Evolutionary conservation across 441 rosid species (phyloP), one percentile per base, ranked within the genome.

Genomic region (Raphanus hybrid): DNA sequence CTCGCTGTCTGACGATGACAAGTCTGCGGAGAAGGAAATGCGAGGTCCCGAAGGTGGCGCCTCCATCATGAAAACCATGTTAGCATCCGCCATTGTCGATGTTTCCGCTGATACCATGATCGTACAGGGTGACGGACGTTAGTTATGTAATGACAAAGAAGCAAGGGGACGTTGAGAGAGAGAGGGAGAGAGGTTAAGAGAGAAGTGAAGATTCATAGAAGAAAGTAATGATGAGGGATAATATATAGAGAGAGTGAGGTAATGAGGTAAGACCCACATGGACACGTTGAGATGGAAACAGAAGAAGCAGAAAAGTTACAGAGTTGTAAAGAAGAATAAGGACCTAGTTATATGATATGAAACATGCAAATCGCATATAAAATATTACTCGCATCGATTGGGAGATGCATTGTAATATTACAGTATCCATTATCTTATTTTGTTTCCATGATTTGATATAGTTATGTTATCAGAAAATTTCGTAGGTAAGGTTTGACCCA

Each of bases 21-120:
- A 41, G 63, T 78, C 98, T 0, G 91, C 85, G 0, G 98, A 92
- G 89, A 94, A 92, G 3, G 97, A 94, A 65, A 91, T 87, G 54
- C 97, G 82, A 2, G 94, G 94, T 62, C 93, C 88, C 1, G 92
- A 69, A 27, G 82, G 70, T 16, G 82, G 84, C 6, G 83, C 84
- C 5, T 77, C 81, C 69, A 57, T 57, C 57, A 48, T 65, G 71
- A 71, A 71, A 64, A 41, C 54, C 67, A 58, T 58, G 35, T 65
- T 48, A 2, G 68, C 32, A 3, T 64, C 81, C 18, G 73, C 57
- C 57, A 60, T 67, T 78, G 76, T 69, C 59, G 50, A 41, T n/a
- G 75, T 75, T 35, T 69, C 64, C 6, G 63, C 75, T 26, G 80
- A 70, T 26, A 63, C 76, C 76, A 71, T 71, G 72, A 32, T 54